phyloP scores from a whole-genome alignment of 2,329 filamentous ascomycete genomes.

The Pestalotiopsis sp. region DNA sequence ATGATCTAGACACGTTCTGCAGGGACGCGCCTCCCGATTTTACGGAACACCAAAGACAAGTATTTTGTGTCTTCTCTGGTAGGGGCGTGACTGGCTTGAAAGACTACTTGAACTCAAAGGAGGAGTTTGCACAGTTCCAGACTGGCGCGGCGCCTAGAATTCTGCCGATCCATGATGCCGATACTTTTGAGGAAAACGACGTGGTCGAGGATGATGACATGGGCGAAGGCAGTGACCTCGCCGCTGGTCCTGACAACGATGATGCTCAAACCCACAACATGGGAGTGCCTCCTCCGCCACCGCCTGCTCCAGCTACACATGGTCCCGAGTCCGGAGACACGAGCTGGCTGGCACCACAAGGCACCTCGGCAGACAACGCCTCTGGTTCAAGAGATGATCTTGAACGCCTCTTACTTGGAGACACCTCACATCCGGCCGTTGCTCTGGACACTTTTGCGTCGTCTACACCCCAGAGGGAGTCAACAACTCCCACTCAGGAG shows the following conservation, averaged over 20 bases:
- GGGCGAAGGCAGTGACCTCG: conserved; percentile 33
- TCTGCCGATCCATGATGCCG: conserved; percentile 19
- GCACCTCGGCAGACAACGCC: neutral
- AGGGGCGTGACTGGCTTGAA: conserved; percentile 77
- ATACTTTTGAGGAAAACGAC: conserved; percentile 30
- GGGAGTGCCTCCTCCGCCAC: conserved; percentile 22
- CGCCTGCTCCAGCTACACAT: conserved; percentile 13
- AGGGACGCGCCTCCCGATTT: conserved; percentile 89
- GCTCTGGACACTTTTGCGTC: conserved; percentile 3
- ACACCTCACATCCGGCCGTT: neutral
- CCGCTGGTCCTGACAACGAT: conserved; percentile 24
- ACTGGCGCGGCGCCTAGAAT: conserved; percentile 14
- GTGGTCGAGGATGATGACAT: conserved; percentile 34
- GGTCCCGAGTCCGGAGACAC: neutral
- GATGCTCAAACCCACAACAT: conserved; percentile 16
- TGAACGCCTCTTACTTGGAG: neutral
- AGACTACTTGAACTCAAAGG: conserved; percentile 67
- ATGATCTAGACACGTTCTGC: conserved; percentile 83
- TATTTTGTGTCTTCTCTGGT: conserved; percentile 97
- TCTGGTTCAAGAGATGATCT: neutral
- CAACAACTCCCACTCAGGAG: neutral
- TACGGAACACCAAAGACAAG: conserved; percentile 88
- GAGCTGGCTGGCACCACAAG: neutral
- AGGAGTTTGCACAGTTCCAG: conserved; percentile 43
- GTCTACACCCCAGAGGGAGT: neutral